These are phyloP conservation scores for Auriscalpium vulgare DNA, from an alignment of 768 basidiomycete genomes.

Conservation along the genomic window DNA sequence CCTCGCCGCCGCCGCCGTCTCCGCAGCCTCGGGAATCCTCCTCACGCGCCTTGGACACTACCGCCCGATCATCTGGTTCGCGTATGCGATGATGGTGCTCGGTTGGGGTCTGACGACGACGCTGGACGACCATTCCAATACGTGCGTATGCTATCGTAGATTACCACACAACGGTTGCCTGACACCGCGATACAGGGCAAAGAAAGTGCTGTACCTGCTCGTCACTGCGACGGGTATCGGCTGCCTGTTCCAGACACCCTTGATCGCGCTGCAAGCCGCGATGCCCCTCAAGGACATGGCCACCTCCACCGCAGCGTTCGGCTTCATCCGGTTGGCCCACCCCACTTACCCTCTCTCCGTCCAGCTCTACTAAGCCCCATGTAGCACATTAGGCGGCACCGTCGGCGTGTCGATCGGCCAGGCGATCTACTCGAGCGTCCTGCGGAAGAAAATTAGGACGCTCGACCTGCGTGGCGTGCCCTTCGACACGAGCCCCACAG, in stretches of 20 bases:
- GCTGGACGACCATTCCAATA: conserved; percentile 49
- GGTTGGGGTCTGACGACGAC: conserved; percentile 70
- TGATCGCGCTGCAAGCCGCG: conserved; percentile 73
- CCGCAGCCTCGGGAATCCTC: conserved; percentile 48
- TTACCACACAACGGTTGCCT: not conserved
- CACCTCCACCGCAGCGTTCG: conserved; percentile 63
- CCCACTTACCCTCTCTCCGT: not conserved
- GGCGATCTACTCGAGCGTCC: conserved; percentile 56
- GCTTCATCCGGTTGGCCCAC: conserved; percentile 50
- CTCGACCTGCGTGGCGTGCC: not conserved
- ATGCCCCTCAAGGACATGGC: conserved; percentile 89
- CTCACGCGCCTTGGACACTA: conserved; percentile 53
- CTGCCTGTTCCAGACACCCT: conserved; percentile 59
- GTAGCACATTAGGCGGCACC: conserved; percentile 66
- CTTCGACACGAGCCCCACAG: conserved; percentile 15
- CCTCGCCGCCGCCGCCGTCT: conserved; percentile 45
- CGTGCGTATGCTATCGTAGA: conserved; percentile 21
- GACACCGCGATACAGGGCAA: conserved; percentile 34
- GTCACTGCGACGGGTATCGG: conserved; percentile 62
- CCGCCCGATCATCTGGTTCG: conserved; percentile 53
- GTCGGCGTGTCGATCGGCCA: conserved; percentile 70
- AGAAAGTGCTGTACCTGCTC: conserved; percentile 56
- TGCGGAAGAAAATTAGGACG: conserved; percentile 19
- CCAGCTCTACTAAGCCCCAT: conserved; percentile 1
- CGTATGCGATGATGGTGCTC: conserved; percentile 47